Evolutionary conservation across 1,284 basidiomycete species (phyloP), one percentile per base, ranked within the genome.

Genomic region (Puccinia horiana): DNA sequence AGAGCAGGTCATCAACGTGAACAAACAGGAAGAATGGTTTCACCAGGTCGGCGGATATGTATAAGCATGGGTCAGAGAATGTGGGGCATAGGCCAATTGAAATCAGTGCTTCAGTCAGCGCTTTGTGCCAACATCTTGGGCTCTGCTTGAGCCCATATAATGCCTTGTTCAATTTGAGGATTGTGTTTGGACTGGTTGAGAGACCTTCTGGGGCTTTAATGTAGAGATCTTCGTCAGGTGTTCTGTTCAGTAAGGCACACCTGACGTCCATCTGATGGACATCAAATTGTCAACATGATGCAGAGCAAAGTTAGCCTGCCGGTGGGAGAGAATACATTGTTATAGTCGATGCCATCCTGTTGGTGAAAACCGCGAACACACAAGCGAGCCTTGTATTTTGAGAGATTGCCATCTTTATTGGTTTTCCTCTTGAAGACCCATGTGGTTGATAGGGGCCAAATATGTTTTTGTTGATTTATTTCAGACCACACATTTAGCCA

Each of bases 11-110:
- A 40, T 58, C 29, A 58, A n/a, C 56, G 23, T 58, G 56, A 58
- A 58, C 56, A 58, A 58, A 58, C 20, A 58, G 56, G 29, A 58
- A 58, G 56, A 58, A 58, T 6, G 29, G 56, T 37, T 65, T 65
- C 9, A n/a, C 11, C 8, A n/a, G 8, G 56, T 58, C 23, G 20
- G 20, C 23, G 8, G 23, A 58, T 29, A 65, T 8, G 20, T 35
- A 65, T 5, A 65, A 20, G 29, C 61, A 65, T 11, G 61, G 61
- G 20, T 65, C 35, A 37, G 61, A 65, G 35, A 18, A 32, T 4
- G 29, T 65, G 29, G 61, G 61, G 6, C 32, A 18, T 4, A 65
- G 61, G 3, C 61, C 29, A 14, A 65, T 32, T 6, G 11, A 32
- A 6, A 6, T 14, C 29, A 65, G 20, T 18, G 56, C 56, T 11